Conservation (phyloP, 306 rosid species). For the Boehmeria nivea region DNA sequence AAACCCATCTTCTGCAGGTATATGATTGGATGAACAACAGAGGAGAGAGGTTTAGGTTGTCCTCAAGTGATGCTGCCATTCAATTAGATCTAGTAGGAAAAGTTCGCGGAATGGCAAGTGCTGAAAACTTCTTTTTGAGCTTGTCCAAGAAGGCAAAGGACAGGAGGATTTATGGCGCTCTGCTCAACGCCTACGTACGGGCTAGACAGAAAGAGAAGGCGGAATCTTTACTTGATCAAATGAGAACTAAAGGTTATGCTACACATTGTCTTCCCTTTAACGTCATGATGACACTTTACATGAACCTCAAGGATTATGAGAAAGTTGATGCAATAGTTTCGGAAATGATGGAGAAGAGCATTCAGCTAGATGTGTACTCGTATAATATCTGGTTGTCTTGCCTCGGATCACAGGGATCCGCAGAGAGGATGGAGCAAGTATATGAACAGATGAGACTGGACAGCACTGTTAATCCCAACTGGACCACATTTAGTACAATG, state of each 20-base stretch:
- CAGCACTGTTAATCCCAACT: conserved; percentile 60
- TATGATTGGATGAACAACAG: conserved; percentile 88
- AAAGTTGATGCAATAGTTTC: conserved; percentile 67
- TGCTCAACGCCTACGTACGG: conserved; percentile 73
- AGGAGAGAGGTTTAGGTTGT: conserved; percentile 72
- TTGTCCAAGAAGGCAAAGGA: conserved; percentile 52
- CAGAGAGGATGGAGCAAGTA: conserved; percentile 74
- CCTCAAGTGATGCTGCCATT: conserved; percentile 77
- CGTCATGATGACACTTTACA: conserved; percentile 96
- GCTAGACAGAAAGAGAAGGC: conserved; percentile 59
- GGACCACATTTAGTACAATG: conserved; percentile 90
- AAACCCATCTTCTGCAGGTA: conserved; percentile 62
- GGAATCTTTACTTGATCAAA: conserved; percentile 64
- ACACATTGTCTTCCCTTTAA: conserved; percentile 69
- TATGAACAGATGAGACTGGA: conserved; percentile 73
- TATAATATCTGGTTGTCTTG: conserved; percentile 92
- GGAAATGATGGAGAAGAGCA: conserved; percentile 62
- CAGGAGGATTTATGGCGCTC: conserved; percentile 71
- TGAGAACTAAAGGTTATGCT: conserved; percentile 68
- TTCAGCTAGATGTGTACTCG: conserved; percentile 74
- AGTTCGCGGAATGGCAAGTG: conserved; percentile 66
- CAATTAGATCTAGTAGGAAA: conserved; percentile 80
- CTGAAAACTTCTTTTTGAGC: conserved; percentile 67
- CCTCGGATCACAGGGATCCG: conserved; percentile 63
- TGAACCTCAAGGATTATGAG: conserved; percentile 71